Percentiles rank a stretch among this genome's conserved stretches.
phyloP scores from a whole-genome alignment of 2,329 filamentous ascomycete genomes.

The Sclerotinia minor region DNA sequence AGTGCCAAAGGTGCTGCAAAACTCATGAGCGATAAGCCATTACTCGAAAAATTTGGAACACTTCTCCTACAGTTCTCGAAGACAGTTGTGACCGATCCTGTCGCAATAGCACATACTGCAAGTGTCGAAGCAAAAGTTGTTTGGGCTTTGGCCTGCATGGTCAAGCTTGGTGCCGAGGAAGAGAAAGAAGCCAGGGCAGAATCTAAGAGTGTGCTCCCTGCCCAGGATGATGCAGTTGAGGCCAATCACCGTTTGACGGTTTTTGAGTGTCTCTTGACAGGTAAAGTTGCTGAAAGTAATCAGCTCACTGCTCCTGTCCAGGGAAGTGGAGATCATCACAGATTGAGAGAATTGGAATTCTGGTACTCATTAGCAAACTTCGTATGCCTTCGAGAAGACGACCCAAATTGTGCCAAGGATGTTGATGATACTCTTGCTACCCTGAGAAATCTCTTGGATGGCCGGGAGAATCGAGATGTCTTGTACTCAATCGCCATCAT shows the following conservation, averaged over 20 bases:
- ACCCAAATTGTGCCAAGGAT: slow-evolving; percentile 54
- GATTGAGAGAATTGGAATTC: slow-evolving; percentile 70
- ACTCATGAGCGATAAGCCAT: slow-evolving; percentile 54
- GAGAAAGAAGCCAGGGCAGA: slow-evolving; percentile 39
- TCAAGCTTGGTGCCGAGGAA: slow-evolving; percentile 39
- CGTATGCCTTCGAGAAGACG: slow-evolving; percentile 63
- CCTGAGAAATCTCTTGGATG: slow-evolving; percentile 71
- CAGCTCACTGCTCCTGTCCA: slow-evolving; percentile 55
- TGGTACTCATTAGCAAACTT: slow-evolving; percentile 79
- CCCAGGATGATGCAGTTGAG: slow-evolving; percentile 61
- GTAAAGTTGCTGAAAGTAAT: slow-evolving; percentile 62
- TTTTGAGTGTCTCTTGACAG: slow-evolving; percentile 74
- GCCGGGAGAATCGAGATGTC: slow-evolving; percentile 83
- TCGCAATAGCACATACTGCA: slow-evolving; percentile 55
- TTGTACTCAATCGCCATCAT: slow-evolving; percentile 85
- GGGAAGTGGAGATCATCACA: slow-evolving; percentile 53
- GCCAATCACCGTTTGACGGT: slow-evolving; percentile 71
- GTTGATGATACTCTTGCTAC: slow-evolving; percentile 65
- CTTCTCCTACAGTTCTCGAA: slow-evolving; percentile 59
- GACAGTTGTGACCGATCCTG: slow-evolving; percentile 50
- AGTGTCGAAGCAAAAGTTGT: slow-evolving; percentile 59
- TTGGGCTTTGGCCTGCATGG: slow-evolving; percentile 58
- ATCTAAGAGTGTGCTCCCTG: slow-evolving; percentile 45
- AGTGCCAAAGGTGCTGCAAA: slow-evolving; percentile 47
- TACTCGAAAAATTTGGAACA: slow-evolving; percentile 67